Conservation (phyloP, 2,329 filamentous ascomycete genomes). For the Aspergillus intermedius region DNA sequence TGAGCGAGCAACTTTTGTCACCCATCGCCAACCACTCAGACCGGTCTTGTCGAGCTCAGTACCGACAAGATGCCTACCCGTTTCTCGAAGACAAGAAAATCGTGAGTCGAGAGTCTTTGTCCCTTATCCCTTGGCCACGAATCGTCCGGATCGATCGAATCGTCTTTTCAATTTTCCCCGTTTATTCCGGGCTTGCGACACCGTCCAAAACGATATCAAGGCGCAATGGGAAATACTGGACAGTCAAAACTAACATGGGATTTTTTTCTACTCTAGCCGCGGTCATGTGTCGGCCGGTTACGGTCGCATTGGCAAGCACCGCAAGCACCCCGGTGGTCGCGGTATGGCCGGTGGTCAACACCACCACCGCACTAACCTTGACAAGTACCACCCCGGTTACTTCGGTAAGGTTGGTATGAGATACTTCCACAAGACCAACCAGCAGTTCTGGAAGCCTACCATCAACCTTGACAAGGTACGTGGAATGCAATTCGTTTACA, state of each 20-base stretch:
- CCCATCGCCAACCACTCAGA: constrained; percentile 31
- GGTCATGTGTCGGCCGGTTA: constrained; percentile 98
- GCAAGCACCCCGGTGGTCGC: constrained; percentile 77
- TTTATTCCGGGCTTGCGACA: neutral
- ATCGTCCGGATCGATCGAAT: neutral
- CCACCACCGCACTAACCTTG: constrained; percentile 90
- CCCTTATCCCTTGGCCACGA: neutral
- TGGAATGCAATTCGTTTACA: constrained; percentile 13
- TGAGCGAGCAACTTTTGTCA: constrained; percentile 24
- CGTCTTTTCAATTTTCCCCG: constrained; percentile 2
- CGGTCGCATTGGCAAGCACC: constrained; percentile 98
- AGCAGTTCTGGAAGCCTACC: constrained; percentile 97
- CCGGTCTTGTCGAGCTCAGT: constrained; percentile 36
- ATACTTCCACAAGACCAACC: constrained; percentile 92
- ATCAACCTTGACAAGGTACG: constrained; percentile 98
- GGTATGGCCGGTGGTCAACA: constrained; percentile 98
- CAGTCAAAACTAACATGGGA: constrained; percentile 8
- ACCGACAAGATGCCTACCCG: constrained; percentile 47
- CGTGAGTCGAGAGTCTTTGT: constrained; percentile 32
- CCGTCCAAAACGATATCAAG: neutral
- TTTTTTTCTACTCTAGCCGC: constrained; percentile 54
- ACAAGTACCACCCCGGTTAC: constrained; percentile 98
- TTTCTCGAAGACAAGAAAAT: constrained; percentile 46
- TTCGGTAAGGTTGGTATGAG: constrained; percentile 96
- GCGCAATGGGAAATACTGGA: neutral